Evolutionary conservation across 1,139 yeast species (phyloP).

Genomic region (Magnusiomyces suaveolens): DNA sequence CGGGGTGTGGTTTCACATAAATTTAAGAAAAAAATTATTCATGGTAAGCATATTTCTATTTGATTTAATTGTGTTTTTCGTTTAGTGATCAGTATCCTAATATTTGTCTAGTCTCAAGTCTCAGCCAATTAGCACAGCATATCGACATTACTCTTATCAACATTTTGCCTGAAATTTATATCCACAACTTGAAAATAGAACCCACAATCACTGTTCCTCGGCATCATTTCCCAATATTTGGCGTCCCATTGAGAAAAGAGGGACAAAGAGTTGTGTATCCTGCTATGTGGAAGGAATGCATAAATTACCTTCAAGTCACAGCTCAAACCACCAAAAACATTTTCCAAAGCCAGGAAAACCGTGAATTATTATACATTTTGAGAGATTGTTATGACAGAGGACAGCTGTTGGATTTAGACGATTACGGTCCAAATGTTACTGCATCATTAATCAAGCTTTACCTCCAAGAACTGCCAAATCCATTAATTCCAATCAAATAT

Average conservation of each 20-base stretch:
- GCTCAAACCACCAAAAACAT: constrained; percentile 24
- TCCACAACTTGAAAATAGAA: constrained; percentile 38
- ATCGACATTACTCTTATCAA: constrained; percentile 70
- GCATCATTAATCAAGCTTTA: constrained; percentile 33
- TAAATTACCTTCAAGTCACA: constrained; percentile 20
- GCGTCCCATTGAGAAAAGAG: constrained; percentile 23
- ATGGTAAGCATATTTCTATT: constrained; percentile 20
- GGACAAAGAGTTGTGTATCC: constrained; percentile 21
- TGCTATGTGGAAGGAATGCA: constrained; percentile 26
- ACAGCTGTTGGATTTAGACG: constrained; percentile 31
- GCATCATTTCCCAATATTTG: constrained; percentile 31
- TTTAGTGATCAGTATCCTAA: too few relatives aligned
- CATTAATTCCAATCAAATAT: constrained; percentile 26
- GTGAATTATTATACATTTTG: constrained; percentile 25
- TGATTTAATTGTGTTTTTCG: neutral
- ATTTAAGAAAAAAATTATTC: constrained; percentile 36
- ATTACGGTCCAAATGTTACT: constrained; percentile 31
- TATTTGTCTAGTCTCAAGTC: constrained; percentile 36
- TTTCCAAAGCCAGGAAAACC: constrained; percentile 22
- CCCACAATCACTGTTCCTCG: constrained; percentile 30
- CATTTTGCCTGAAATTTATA: constrained; percentile 65
- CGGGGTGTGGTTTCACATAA: constrained; percentile 49
- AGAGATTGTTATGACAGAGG: constrained; percentile 33
- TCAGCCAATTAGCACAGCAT: constrained; percentile 53
- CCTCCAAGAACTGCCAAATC: constrained; percentile 30